Conservation (phyloP, 2,329 filamentous ascomycete genomes). For the Fusarium chaquense region DNA sequence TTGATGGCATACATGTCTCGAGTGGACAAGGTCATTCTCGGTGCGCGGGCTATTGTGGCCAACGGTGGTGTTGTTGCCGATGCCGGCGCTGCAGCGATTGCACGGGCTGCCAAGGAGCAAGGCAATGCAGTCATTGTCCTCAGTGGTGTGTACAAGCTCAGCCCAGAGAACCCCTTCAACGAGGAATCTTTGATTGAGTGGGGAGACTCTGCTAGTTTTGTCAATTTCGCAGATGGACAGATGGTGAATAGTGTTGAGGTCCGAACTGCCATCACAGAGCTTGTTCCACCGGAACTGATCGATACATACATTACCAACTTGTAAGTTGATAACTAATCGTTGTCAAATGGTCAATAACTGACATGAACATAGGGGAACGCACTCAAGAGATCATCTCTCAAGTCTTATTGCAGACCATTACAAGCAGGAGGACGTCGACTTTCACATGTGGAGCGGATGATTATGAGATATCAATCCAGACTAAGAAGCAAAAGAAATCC, state of each 20-base stretch:
- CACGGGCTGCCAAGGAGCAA: constrained; percentile 84
- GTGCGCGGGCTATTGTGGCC: constrained; percentile 86
- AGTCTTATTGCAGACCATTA: constrained; percentile 81
- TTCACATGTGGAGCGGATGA: constrained; percentile 59
- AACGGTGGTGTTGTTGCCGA: constrained; percentile 89
- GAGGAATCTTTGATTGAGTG: constrained; percentile 87
- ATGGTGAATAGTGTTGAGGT: constrained; percentile 83
- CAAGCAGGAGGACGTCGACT: constrained; percentile 76
- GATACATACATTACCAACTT: constrained; percentile 87
- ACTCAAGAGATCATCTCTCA: constrained; percentile 79
- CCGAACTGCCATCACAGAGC: constrained; percentile 83
- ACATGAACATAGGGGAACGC: constrained; percentile 65
- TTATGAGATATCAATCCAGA: constrained; percentile 23
- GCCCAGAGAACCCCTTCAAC: constrained; percentile 87
- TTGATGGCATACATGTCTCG: constrained; percentile 94
- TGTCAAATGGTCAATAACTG: not conserved
- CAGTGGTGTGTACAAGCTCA: constrained; percentile 92
- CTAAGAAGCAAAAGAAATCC: constrained; percentile 27
- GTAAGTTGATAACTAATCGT: constrained; percentile 53
- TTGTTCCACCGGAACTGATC: constrained; percentile 80
- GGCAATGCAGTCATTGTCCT: constrained; percentile 89
- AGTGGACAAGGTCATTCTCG: constrained; percentile 94
- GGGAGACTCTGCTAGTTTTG: constrained; percentile 81
- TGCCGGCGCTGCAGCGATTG: constrained; percentile 85
- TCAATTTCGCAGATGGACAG: constrained; percentile 82